Percentiles rank a stretch among this genome's conserved stretches.
Evolutionary conservation across 2,329 filamentous ascomycete species (phyloP).

Genomic region (Xylaria sp.): DNA sequence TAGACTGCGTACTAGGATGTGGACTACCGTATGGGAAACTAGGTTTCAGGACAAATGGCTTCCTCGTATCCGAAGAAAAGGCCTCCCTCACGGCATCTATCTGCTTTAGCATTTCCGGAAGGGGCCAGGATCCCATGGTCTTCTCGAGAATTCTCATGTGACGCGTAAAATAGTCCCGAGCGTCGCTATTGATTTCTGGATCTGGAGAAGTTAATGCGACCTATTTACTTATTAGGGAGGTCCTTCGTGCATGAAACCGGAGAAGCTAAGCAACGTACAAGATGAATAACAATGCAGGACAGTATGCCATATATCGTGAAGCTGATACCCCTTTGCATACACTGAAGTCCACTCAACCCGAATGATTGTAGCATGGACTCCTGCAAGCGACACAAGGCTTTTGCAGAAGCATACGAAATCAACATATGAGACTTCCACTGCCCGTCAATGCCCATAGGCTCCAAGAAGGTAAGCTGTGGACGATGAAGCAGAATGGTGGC

Average conservation of each 20-base stretch:
- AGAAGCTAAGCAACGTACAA: slow-evolving; percentile 69
- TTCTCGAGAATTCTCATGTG: slow-evolving; percentile 94
- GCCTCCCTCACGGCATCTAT: slow-evolving; percentile 89
- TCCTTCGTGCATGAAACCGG: slow-evolving; percentile 1
- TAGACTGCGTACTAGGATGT: slow-evolving; percentile 69
- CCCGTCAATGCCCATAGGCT: slow-evolving; percentile 74
- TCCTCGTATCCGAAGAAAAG: slow-evolving; percentile 86
- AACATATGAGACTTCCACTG: slow-evolving; percentile 91
- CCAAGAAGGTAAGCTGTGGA: slow-evolving; percentile 82
- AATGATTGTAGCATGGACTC: slow-evolving; percentile 82
- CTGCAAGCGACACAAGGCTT: slow-evolving; percentile 84
- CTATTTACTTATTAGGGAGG: slow-evolving; percentile 57
- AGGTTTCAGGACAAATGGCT: slow-evolving; percentile 88
- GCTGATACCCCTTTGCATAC: slow-evolving; percentile 93
- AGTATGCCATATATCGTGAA: slow-evolving; percentile 94
- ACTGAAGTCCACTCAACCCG: slow-evolving; percentile 82
- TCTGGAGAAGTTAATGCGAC: slow-evolving; percentile 94
- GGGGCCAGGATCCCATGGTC: slow-evolving; percentile 83
- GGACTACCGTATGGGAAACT: slow-evolving; percentile 90
- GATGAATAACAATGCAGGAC: slow-evolving; percentile 90
- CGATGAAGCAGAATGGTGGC: slow-evolving; percentile 87
- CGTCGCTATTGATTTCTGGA: slow-evolving; percentile 84
- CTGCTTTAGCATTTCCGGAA: slow-evolving; percentile 89
- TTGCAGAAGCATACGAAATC: slow-evolving; percentile 85
- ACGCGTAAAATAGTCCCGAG: slow-evolving; percentile 87